phyloP scores from a whole-genome alignment of 257 asterid genomes.

The Marsdenia floribunda region DNA sequence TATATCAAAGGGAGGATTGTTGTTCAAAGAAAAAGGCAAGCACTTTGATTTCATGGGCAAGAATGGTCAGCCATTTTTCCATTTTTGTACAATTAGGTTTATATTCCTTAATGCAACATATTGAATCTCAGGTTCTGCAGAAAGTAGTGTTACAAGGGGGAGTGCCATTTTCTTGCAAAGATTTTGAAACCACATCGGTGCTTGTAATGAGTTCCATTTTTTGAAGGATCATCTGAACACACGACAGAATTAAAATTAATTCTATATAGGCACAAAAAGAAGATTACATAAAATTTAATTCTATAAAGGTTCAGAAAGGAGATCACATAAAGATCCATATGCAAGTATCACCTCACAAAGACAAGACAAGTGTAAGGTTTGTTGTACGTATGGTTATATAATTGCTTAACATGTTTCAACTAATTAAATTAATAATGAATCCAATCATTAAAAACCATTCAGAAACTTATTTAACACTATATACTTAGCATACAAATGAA shows the following conservation, averaged over 20 bases:
- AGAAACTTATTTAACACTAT: background rate
- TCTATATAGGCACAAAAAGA: background rate
- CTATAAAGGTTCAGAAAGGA: background rate
- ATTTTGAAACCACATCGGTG: constrained; percentile 93
- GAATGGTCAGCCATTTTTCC: constrained; percentile 96
- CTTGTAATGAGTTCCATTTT: constrained; percentile 98
- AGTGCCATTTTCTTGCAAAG: constrained; percentile 99
- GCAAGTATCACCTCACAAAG: background rate
- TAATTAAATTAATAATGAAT: background rate
- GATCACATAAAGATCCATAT: background rate
- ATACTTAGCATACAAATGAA: background rate
- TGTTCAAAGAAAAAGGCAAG: no score
- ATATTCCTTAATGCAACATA: constrained; percentile 92
- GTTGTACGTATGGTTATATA: background rate
- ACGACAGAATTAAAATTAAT: constrained; percentile 17
- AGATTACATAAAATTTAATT: background rate
- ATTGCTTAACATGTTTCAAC: background rate
- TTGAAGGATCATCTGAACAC: constrained; percentile 88
- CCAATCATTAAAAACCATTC: background rate
- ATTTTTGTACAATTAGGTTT: constrained; percentile 91
- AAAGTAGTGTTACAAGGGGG: constrained; percentile 93
- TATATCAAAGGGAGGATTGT: no score
- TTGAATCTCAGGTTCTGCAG: constrained; percentile 96
- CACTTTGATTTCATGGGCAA: constrained; percentile 98
- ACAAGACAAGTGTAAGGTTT: background rate